These are phyloP conservation scores for Marasmius oreades DNA, from an alignment of 1,284 basidiomycete species.

Conservation along the genomic window DNA sequence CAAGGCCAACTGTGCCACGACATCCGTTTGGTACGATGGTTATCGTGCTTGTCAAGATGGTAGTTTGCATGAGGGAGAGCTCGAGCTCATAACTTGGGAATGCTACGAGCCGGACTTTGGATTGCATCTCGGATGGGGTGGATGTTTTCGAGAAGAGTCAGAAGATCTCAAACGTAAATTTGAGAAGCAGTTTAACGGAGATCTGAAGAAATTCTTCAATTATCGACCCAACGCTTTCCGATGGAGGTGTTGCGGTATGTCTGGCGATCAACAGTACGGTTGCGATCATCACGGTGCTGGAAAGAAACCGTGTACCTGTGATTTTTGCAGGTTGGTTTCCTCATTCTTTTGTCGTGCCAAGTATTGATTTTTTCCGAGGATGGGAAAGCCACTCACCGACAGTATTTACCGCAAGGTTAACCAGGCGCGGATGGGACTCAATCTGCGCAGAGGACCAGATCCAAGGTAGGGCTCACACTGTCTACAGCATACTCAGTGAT, in stretches of 20 bases:
- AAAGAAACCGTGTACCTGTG: conserved; percentile 27
- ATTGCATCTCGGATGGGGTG: conserved; percentile 14
- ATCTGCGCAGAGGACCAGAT: conserved; percentile 31
- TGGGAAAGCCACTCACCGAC: conserved; percentile 30
- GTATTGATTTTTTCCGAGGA: conserved; percentile 16
- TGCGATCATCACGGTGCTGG: conserved; percentile 41
- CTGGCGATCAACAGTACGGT: conserved; percentile 19
- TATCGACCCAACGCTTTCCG: conserved; percentile 29
- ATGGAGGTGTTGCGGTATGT: conserved; percentile 33
- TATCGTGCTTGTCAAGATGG: conserved; percentile 26
- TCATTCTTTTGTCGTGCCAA: neutral
- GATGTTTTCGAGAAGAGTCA: conserved; percentile 19
- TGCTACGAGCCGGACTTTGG: neutral
- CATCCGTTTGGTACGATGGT: conserved; percentile 25
- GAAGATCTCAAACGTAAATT: conserved; percentile 26
- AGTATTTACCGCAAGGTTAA: conserved; percentile 27
- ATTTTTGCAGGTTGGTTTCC: conserved; percentile 32
- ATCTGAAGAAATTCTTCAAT: conserved; percentile 24
- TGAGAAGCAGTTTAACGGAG: conserved; percentile 23
- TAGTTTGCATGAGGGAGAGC: conserved; percentile 26
- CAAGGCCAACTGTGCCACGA: conserved; percentile 15
- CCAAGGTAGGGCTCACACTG: conserved; percentile 8
- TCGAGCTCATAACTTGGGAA: conserved; percentile 33
- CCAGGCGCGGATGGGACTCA: conserved; percentile 26
- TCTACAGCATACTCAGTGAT: neutral